A percentile compares a stretch with the other conserved stretches of the same genome.
Evolutionary conservation across 257 asterid genomes (phyloP).

Genomic region (Fraxinus anomala): DNA sequence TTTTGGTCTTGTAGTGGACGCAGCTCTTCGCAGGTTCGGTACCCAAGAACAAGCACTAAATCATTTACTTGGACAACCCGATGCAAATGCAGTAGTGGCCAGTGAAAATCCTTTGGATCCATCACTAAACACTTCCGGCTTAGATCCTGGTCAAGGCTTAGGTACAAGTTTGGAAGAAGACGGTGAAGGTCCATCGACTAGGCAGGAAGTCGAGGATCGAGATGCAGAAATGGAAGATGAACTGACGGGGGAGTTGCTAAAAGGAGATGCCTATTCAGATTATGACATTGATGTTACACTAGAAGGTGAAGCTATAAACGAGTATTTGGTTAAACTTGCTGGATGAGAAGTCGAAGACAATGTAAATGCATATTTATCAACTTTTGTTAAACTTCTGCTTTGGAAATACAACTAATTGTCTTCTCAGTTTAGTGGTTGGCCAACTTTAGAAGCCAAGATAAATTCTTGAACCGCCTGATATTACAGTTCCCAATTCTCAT

Average conservation of each 20-base stretch:
- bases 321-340: conserved; percentile 63
- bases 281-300: conserved; percentile 73
- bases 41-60: conserved; percentile 51
- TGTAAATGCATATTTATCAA: not conserved
- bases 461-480: conserved; percentile 67
- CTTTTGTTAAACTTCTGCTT: not conserved
- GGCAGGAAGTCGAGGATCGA: conserved; percentile 29
- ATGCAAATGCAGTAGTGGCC: conserved; percentile 22
- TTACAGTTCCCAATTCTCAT: conserved; percentile 10
- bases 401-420: not conserved
- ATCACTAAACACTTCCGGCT: not conserved
- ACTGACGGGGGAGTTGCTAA: conserved; percentile 65
- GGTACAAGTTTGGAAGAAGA: conserved; percentile 23
- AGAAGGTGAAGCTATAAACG: conserved; percentile 88
- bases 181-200: conserved; percentile 38
- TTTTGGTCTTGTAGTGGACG: conserved; percentile 44
- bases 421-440: not conserved
- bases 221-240: conserved; percentile 85
- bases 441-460: conserved; percentile 39
- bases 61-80: conserved; percentile 45
- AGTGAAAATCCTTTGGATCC: conserved; percentile 17
- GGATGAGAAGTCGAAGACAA: conserved; percentile 7
- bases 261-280: conserved; percentile 74
- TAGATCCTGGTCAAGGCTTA: conserved; percentile 20
- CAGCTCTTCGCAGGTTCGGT: conserved; percentile 55